Evolutionary conservation across 2,329 filamentous ascomycete genomes (phyloP).

Genomic region (Arachnomyces sp.): DNA sequence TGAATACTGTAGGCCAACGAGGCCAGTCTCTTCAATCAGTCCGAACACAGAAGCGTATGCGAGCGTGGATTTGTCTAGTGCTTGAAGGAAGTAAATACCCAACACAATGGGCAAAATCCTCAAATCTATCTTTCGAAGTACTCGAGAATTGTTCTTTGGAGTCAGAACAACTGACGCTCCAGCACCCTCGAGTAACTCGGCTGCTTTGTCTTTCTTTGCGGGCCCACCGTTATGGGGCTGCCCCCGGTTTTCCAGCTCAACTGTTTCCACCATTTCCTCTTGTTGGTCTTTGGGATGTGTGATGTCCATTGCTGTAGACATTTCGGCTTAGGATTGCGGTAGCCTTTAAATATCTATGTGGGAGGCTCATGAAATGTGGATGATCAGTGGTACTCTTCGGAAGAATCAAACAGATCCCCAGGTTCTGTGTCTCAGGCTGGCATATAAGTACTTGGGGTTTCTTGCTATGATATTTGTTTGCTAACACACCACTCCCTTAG

Average conservation of each 20-base stretch:
- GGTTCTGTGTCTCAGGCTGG: too few relatives aligned
- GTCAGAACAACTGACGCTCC: conserved; percentile 43
- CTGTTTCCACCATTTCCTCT: conserved; percentile 23
- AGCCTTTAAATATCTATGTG: too few relatives aligned
- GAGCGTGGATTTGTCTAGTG: conserved; percentile 56
- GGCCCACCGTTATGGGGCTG: background rate
- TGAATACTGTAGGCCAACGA: conserved; percentile 49
- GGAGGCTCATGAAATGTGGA: background rate
- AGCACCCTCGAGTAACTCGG: conserved; percentile 41
- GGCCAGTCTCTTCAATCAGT: conserved; percentile 50
- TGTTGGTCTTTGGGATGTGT: conserved; percentile 13
- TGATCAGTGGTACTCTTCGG: too few relatives aligned
- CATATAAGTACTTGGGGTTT: too few relatives aligned
- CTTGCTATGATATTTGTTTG: too few relatives aligned
- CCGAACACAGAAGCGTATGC: conserved; percentile 58
- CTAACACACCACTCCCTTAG: too few relatives aligned
- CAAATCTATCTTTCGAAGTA: conserved; percentile 46
- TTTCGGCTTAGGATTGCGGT: background rate
- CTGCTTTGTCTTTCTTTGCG: conserved; percentile 40
- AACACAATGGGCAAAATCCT: conserved; percentile 49
- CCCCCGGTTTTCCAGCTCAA: conserved; percentile 10
- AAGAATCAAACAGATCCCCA: too few relatives aligned
- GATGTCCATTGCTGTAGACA: conserved; percentile 15
- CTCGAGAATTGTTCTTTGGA: conserved; percentile 45
- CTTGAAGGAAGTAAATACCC: conserved; percentile 56